Evolutionary conservation across 2,329 filamentous ascomycete species (phyloP).

Genomic region (Aspergillus felis): DNA sequence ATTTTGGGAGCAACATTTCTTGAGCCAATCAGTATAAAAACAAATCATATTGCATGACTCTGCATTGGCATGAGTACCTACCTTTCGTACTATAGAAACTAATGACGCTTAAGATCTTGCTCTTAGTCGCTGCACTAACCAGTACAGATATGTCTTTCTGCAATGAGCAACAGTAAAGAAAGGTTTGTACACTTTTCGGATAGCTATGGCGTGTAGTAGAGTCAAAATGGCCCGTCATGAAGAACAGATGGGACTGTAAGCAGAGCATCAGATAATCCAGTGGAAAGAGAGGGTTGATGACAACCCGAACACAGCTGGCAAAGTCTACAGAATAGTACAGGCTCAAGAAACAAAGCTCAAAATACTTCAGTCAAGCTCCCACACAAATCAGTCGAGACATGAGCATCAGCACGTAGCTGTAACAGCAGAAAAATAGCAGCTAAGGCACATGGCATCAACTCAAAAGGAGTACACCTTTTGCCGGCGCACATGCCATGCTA

Average conservation of each 20-base stretch:
- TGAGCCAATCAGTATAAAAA: neutral
- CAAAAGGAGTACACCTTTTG: neutral
- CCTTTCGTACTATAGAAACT: neutral
- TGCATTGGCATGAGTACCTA: neutral
- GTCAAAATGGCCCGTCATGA: neutral
- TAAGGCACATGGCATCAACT: neutral
- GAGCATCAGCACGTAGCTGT: neutral
- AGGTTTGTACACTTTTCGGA: neutral
- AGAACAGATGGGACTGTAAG: neutral
- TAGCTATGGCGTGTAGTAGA: neutral
- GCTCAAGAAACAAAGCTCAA: neutral
- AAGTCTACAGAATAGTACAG: neutral
- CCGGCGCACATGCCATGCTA: neutral
- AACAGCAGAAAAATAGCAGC: neutral
- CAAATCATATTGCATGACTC: slow-evolving; percentile 6
- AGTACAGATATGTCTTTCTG: neutral
- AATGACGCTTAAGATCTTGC: neutral
- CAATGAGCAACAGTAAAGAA: neutral
- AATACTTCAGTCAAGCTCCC: neutral
- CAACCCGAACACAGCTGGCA: neutral
- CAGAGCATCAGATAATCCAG: neutral
- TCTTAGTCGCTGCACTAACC: neutral
- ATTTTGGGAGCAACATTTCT: neutral
- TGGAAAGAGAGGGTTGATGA: neutral
- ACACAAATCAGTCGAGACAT: neutral